Base-by-base conservation (phyloP, 768 basidiomycete species). In the Gymnopilus junonius region DNA sequence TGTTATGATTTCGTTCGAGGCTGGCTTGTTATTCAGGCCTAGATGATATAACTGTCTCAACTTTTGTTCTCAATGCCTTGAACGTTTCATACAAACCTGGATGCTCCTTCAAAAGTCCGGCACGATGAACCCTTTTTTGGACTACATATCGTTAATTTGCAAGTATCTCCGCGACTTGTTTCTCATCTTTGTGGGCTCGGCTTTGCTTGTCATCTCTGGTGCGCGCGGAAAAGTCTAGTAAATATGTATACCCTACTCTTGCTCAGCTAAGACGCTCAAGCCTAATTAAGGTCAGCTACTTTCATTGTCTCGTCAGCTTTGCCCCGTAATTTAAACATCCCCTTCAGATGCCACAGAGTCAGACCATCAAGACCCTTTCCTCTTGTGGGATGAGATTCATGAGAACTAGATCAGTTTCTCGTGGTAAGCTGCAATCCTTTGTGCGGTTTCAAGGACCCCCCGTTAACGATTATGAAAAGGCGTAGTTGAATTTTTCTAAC, bases 101-200 rank as follows among this genome's bases (percentile, higher is more conserved):
- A 35, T 11, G 34, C 4, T 35, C 34, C 34, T 12, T 15, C 50
- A 31, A 35, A 1, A 39, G 1, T 21, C 11, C 2, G 23, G 14
- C 6, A 39, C 12, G 10, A 58, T 57, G 61, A 15, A 31, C 23
- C n/a, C 46, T 42, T n/a, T n/a, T n/a, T 23, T 63, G 39, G 21
- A 20, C n/a, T 20, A 14, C n/a, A 2, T 42, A 39, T 17, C 43
- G 11, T 23, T 34, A 29, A 15, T 40, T 17, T n/a, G 54, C n/a
- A 21, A 29, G 5, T 63, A 58, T n/a, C 40, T 58, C 23, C 48
- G 57, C n/a, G 57, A 63, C 40, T 43, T 63, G 11, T 63, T 25
- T 58, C 48, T 63, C 42, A 10, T 63, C 11, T 63, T 43, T 20
- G 32, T 25, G 8, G 58, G 58, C 15, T 58, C 63, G 32, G 34